Percentiles rank a stretch among this genome's conserved stretches.
These are phyloP conservation scores for Lodderomyces oxycetoniae DNA, from an alignment of 1,139 yeast species.

Conservation along the genomic window DNA sequence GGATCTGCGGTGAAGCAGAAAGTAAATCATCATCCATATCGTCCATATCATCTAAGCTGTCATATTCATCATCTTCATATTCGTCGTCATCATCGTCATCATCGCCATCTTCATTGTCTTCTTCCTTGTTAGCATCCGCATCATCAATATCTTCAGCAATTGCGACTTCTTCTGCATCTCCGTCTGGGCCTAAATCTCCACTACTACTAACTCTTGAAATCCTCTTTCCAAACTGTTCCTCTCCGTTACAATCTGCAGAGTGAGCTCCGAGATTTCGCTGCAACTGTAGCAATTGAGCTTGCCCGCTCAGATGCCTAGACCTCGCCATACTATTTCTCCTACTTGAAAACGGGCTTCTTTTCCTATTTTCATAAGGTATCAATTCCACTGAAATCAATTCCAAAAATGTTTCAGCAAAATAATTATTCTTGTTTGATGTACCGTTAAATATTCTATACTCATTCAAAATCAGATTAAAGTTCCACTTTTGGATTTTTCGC, in stretches of 20 bases:
- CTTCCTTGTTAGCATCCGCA: slow-evolving; percentile 9
- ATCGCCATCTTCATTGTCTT: slow-evolving; percentile 14
- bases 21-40: slow-evolving; percentile 45
- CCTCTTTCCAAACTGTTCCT: background rate
- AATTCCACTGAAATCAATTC: slow-evolving; percentile 64
- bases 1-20: slow-evolving; percentile 66
- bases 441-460: slow-evolving; percentile 76
- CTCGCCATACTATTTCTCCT: slow-evolving; percentile 5
- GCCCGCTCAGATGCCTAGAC: background rate
- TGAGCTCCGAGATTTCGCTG: slow-evolving; percentile 1
- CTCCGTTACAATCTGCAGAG: background rate
- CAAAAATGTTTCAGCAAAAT: slow-evolving; percentile 75
- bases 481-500: slow-evolving; percentile 85
- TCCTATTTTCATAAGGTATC: slow-evolving; percentile 32
- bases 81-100: slow-evolving; percentile 18
- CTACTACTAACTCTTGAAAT: background rate
- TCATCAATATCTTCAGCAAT: slow-evolving; percentile 8
- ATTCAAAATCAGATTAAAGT: slow-evolving; percentile 72
- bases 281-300: slow-evolving; percentile 2
- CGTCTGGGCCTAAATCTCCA: background rate
- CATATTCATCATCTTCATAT: slow-evolving; percentile 18
- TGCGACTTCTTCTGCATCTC: slow-evolving; percentile 4
- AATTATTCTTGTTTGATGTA: slow-evolving; percentile 57
- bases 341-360: slow-evolving; percentile 7
- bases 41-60: slow-evolving; percentile 35